A percentile compares a stretch with the other conserved stretches of the same genome.
phyloP scores from a whole-genome alignment of 1,284 basidiomycete genomes.

The Sanghuangporus baumii region DNA sequence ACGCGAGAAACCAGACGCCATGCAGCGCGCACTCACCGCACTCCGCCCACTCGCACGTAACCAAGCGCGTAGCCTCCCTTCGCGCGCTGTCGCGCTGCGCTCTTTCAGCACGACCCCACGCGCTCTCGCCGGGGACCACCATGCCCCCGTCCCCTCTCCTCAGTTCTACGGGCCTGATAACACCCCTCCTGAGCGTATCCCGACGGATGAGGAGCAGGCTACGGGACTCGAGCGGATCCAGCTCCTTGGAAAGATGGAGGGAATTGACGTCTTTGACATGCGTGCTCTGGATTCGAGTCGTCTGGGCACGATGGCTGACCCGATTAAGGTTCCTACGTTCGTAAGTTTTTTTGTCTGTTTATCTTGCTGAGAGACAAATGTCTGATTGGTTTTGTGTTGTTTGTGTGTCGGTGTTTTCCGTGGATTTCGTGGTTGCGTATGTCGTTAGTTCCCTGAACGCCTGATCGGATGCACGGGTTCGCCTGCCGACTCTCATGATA shows the following conservation, averaged over 20 bases:
- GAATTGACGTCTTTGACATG: slow-evolving; percentile 88
- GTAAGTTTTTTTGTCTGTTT: slow-evolving; percentile 46
- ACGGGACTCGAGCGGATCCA: slow-evolving; percentile 97
- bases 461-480: slow-evolving; percentile 88
- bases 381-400: slow-evolving; percentile 4
- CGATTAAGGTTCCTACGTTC: slow-evolving; percentile 83
- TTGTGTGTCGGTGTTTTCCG: slow-evolving; percentile 39
- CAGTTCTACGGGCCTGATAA: slow-evolving; percentile 65
- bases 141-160: slow-evolving; percentile 51
- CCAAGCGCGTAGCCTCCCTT: slow-evolving; percentile 21
- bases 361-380: background rate
- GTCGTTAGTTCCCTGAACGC: slow-evolving; percentile 65
- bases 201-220: slow-evolving; percentile 85
- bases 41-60: slow-evolving; percentile 28
- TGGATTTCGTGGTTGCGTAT: slow-evolving; percentile 14
- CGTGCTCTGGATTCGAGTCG: slow-evolving; percentile 82
- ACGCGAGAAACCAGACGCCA: slow-evolving; percentile 22
- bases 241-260: slow-evolving; percentile 84
- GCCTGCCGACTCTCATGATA: slow-evolving; percentile 89
- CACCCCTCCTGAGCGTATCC: slow-evolving; percentile 66
- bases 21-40: slow-evolving; percentile 36
- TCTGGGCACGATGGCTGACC: slow-evolving; percentile 84
- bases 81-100: slow-evolving; percentile 41
- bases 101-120: slow-evolving; percentile 48
- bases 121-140: slow-evolving; percentile 47